These are phyloP conservation scores for Fusarium sp. DNA, from an alignment of 2,329 filamentous ascomycete genomes.

Conservation along the genomic window DNA sequence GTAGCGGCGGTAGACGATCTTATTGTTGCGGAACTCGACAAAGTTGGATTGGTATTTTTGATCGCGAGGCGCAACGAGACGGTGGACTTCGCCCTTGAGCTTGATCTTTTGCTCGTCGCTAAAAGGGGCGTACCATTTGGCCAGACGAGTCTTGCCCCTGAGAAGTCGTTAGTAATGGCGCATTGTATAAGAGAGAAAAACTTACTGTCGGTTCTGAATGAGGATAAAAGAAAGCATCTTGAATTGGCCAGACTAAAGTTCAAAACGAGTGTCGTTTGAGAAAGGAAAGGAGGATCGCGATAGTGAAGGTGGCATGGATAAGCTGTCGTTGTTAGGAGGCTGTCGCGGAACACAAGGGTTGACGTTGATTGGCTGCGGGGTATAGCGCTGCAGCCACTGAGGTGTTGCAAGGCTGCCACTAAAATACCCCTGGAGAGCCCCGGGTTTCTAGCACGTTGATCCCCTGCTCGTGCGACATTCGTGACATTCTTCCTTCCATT, in stretches of 20 bases:
- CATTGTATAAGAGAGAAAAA: not conserved
- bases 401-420: constrained; percentile 30
- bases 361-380: constrained; percentile 18
- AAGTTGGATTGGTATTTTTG: constrained; percentile 99
- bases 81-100: constrained; percentile 98
- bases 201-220: constrained; percentile 88
- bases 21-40: constrained; percentile 94
- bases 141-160: constrained; percentile 97
- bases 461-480: constrained; percentile 4
- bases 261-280: constrained; percentile 4
- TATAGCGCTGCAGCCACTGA: constrained; percentile 2
- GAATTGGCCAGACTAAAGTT: constrained; percentile 8
- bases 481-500: not conserved
- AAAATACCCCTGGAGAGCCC: constrained; percentile 11
- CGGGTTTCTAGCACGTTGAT: constrained; percentile 14
- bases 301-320: constrained; percentile 33
- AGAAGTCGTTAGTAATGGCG: constrained; percentile 1
- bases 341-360: constrained; percentile 30
- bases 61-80: constrained; percentile 95
- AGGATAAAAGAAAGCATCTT: constrained; percentile 84
- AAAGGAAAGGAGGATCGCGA: constrained; percentile 22
- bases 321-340: constrained; percentile 30
- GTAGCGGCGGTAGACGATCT: constrained; percentile 97
- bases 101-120: constrained; percentile 99
- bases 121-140: constrained; percentile 99